Percentiles rank a stretch among this genome's conserved stretches.
Conservation (phyloP, 2,329 filamentous ascomycete species). For the Hyphodiscus sp. region DNA sequence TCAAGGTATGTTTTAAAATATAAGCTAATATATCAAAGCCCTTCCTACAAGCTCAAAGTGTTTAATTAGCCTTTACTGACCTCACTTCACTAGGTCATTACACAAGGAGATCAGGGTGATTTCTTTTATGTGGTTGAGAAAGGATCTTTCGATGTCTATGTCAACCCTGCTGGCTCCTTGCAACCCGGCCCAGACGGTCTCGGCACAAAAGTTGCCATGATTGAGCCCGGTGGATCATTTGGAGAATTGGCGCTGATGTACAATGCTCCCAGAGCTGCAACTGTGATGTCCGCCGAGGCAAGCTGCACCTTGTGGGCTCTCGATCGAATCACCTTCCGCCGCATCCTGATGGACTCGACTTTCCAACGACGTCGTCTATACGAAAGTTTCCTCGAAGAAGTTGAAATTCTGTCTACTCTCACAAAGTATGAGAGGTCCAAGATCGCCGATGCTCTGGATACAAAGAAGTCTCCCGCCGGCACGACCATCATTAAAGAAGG, state of each 20-base stretch:
- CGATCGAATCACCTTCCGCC: conserved; percentile 92
- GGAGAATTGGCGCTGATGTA: conserved; percentile 98
- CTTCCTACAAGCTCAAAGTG: neutral
- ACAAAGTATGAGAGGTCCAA: conserved; percentile 93
- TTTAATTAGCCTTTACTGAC: conserved; percentile 1
- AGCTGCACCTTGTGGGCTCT: conserved; percentile 85
- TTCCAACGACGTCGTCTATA: conserved; percentile 96
- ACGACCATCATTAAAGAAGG: conserved; percentile 86
- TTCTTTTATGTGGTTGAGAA: conserved; percentile 97
- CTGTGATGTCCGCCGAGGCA: conserved; percentile 76
- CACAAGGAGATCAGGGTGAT: conserved; percentile 90
- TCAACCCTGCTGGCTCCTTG: conserved; percentile 70
- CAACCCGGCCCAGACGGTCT: conserved; percentile 77
- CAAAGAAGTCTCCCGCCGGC: conserved; percentile 73
- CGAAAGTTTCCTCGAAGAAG: conserved; percentile 92
- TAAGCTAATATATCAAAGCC: neutral
- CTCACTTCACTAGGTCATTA: conserved; percentile 68
- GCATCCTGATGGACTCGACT: conserved; percentile 96
- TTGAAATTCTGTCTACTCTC: conserved; percentile 74
- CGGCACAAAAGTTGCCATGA: conserved; percentile 73
- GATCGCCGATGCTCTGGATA: conserved; percentile 93
- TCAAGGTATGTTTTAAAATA: conserved; percentile 44
- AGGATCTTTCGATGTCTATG: conserved; percentile 84
- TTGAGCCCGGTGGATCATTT: conserved; percentile 86
- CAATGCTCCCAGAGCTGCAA: conserved; percentile 92